These are phyloP conservation scores for Penicillium sp. DNA, from an alignment of 2,329 filamentous ascomycete genomes.

Conservation along the genomic window DNA sequence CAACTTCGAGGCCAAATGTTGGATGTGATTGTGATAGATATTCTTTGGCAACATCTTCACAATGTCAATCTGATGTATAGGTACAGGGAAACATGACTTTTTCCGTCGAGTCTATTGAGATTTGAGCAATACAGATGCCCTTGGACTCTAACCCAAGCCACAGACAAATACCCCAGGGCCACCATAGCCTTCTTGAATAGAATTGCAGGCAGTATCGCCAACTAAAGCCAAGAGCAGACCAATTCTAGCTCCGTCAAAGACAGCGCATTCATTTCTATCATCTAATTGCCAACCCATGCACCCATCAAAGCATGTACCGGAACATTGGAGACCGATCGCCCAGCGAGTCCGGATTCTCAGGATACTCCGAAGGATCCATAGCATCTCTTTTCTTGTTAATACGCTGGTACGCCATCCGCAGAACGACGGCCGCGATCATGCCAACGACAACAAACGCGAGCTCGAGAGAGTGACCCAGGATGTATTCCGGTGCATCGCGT, in stretches of 20 bases:
- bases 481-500: slow-evolving; percentile 49
- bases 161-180: not conserved
- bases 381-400: slow-evolving; percentile 58
- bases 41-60: too few species aligned
- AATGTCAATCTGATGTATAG: too few species aligned
- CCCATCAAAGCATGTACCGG: slow-evolving; percentile 53
- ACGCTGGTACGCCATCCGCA: slow-evolving; percentile 51
- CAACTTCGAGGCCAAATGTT: too few species aligned
- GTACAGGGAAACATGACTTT: too few species aligned
- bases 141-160: too few species aligned
- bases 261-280: not conserved
- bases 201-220: not conserved
- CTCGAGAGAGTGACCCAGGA: slow-evolving; percentile 51
- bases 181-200: not conserved
- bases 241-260: not conserved
- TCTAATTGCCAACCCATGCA: not conserved
- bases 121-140: too few species aligned
- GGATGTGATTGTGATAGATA: too few species aligned
- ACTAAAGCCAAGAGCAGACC: not conserved
- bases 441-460: slow-evolving; percentile 50
- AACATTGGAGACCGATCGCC: slow-evolving; percentile 63
- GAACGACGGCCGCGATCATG: slow-evolving; percentile 43
- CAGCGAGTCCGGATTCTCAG: slow-evolving; percentile 52
- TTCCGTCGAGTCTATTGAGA: too few species aligned
- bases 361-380: slow-evolving; percentile 45